These are phyloP conservation scores for Plasmodium vinckei DNA, from an alignment of 169 alveolate genomes.

Conservation along the genomic window DNA sequence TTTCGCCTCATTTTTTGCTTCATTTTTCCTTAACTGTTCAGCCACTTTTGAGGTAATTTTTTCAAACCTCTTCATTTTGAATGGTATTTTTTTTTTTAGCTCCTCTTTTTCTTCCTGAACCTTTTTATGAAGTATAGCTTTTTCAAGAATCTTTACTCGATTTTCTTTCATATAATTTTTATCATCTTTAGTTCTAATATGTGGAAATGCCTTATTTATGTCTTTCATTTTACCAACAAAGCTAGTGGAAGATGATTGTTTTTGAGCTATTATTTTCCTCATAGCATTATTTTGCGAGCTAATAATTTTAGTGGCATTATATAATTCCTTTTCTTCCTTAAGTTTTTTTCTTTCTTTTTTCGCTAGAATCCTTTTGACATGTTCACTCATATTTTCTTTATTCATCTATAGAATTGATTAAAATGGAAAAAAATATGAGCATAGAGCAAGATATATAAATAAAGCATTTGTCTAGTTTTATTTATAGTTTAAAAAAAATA, in stretches of 20 bases:
- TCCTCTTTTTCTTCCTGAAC: slow-evolving; percentile 36
- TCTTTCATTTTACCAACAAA: slow-evolving; percentile 45
- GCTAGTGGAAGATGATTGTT: slow-evolving; percentile 35
- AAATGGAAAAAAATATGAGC: neutral
- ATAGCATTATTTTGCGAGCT: slow-evolving; percentile 40
- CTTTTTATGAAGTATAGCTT: slow-evolving; percentile 28
- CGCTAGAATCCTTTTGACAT: slow-evolving; percentile 35
- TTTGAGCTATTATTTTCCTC: slow-evolving; percentile 56
- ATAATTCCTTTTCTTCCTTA: slow-evolving; percentile 46
- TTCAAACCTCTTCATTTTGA: slow-evolving; percentile 45
- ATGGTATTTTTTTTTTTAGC: slow-evolving; percentile 38
- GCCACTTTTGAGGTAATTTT: slow-evolving; percentile 55
- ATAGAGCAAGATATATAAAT: neutral
- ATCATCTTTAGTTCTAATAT: slow-evolving; percentile 23
- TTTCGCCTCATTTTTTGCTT: neutral
- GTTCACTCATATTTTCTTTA: slow-evolving; percentile 41
- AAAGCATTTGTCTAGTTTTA: no score
- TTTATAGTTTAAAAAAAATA: no score
- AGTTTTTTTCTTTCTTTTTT: slow-evolving; percentile 49
- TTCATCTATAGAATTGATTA: slow-evolving; percentile 21
- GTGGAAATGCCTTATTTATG: slow-evolving; percentile 53
- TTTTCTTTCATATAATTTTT: slow-evolving; percentile 73
- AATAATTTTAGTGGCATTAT: slow-evolving; percentile 42
- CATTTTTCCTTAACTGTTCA: slow-evolving; percentile 2
- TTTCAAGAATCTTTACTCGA: slow-evolving; percentile 25